phyloP scores from a whole-genome alignment of 2,329 filamentous ascomycete species.

The Epichloe aotearoae region DNA sequence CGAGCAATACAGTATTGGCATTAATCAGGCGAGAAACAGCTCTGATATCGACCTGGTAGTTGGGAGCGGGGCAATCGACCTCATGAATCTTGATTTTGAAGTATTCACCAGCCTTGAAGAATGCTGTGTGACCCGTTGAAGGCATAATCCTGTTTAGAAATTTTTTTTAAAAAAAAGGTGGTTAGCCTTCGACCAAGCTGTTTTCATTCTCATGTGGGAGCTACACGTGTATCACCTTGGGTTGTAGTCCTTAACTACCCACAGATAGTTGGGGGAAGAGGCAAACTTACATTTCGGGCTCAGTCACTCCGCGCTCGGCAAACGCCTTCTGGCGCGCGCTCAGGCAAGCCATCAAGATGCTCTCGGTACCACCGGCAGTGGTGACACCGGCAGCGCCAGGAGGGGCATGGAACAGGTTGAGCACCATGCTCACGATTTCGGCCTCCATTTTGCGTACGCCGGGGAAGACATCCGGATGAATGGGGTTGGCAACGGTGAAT shows the following conservation, averaged over 20 bases:
- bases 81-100: constrained; percentile 93
- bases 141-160: constrained; percentile 60
- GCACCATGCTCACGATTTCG: constrained; percentile 90
- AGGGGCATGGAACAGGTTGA: constrained; percentile 80
- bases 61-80: constrained; percentile 73
- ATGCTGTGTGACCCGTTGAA: constrained; percentile 88
- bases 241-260: background rate
- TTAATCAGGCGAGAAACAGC: constrained; percentile 79
- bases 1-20: constrained; percentile 82
- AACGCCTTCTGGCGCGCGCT: constrained; percentile 83
- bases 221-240: background rate
- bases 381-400: constrained; percentile 75
- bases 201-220: background rate
- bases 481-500: constrained; percentile 91
- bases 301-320: constrained; percentile 70
- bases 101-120: constrained; percentile 88
- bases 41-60: constrained; percentile 70
- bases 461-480: constrained; percentile 96
- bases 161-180: background rate
- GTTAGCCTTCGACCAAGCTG: background rate
- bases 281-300: constrained; percentile 77
- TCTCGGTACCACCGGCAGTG: constrained; percentile 89
- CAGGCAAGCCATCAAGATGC: constrained; percentile 89
- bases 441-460: constrained; percentile 99
- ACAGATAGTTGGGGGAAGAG: background rate